Base-by-base conservation (phyloP, 2,329 filamentous ascomycete species). In the Rosellinia necatrix region DNA sequence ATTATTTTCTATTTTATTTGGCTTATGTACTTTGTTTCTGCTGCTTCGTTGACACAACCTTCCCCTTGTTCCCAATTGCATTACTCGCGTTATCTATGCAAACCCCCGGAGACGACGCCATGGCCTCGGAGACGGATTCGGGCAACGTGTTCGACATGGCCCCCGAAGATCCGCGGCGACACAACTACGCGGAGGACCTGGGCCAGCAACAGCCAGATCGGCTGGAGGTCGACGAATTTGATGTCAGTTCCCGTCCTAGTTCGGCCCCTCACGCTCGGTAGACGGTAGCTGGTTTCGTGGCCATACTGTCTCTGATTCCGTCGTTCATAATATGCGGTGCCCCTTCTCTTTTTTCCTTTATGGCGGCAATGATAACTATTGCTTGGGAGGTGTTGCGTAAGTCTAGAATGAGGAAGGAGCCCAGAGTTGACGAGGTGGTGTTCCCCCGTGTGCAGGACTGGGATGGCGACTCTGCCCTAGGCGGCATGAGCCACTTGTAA, bases 381-480 rank as follows among this genome's bases (percentile, higher is more conserved):
- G n/a, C n/a, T n/a, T n/a, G n/a, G n/a, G n/a, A n/a, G n/a, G n/a
- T 7, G 21, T 49, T 43, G 6, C 32, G 9, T 27, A 1, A 2
- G 21, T 24, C 19, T 35, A 29, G 10, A 21, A 37, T 24, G 29
- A 29, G 13, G 2, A 27, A 25, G 37, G 40, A 15, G 13, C 3
- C 22, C n/a, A 24, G 30, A 54, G 25, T 44, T 59, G 30, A 50
- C 34, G 12, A 30, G 3, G 4, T 35, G 10, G 6, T 17, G 9
- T 35, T 46, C 30, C 22, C 21, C 15, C 12, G 8, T 38, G n/a
- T 43, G 61, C 29, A 64, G 61, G 37, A 52, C 22, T 67, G 57
- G 64, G 64, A 67, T 27, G 34, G 54, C 8, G 64, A 67, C 49
- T 66, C 63, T 4, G 64, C 64, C 10, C 27, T 67, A 3, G 64